These are phyloP conservation scores for Arabis hirsuta DNA, from an alignment of 345 rosid genomes.

Conservation along the genomic window DNA sequence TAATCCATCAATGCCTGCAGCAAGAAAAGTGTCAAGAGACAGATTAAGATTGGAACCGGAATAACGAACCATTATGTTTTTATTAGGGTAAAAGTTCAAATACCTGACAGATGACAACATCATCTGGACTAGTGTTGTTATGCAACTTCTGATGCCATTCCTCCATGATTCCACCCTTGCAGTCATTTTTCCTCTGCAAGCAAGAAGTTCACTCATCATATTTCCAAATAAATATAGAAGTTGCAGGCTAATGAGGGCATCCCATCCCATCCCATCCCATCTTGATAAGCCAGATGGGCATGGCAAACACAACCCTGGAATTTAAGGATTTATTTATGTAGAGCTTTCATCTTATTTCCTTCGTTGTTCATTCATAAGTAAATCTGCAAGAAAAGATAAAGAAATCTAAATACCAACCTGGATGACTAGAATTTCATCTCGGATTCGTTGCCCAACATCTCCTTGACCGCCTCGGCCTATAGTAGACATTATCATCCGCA, in stretches of 20 bases:
- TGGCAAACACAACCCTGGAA: slow-evolving; percentile 3
- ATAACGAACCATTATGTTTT: slow-evolving; percentile 2
- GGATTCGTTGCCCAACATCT: slow-evolving; percentile 99
- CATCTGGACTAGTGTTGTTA: slow-evolving; percentile 99
- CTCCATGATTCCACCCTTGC: slow-evolving; percentile 99
- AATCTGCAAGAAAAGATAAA: slow-evolving; percentile 10
- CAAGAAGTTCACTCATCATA: slow-evolving; percentile 24
- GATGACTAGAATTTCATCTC: slow-evolving; percentile 95
- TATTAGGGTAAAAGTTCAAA: slow-evolving; percentile 17
- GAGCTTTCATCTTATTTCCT: background rate
- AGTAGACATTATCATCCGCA: slow-evolving; percentile 89
- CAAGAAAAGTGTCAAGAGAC: slow-evolving; percentile 33
- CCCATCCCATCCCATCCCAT: slow-evolving; percentile 6
- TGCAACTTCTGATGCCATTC: slow-evolving; percentile 99
- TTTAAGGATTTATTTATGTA: slow-evolving; percentile 19
- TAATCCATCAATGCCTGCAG: slow-evolving; percentile 90
- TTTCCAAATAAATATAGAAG: slow-evolving; percentile 25
- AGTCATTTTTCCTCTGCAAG: slow-evolving; percentile 80
- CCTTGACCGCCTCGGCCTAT: slow-evolving; percentile 99
- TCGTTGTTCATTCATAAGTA: slow-evolving; percentile 18
- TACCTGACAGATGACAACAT: slow-evolving; percentile 97
- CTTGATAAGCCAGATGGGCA: slow-evolving; percentile 22
- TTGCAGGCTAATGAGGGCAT: slow-evolving; percentile 20
- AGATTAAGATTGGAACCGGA: background rate
- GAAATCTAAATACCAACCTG: slow-evolving; percentile 63